Base-by-base conservation (phyloP, 352 stramenopile species). In the Thraustochytrium aureum region DNA sequence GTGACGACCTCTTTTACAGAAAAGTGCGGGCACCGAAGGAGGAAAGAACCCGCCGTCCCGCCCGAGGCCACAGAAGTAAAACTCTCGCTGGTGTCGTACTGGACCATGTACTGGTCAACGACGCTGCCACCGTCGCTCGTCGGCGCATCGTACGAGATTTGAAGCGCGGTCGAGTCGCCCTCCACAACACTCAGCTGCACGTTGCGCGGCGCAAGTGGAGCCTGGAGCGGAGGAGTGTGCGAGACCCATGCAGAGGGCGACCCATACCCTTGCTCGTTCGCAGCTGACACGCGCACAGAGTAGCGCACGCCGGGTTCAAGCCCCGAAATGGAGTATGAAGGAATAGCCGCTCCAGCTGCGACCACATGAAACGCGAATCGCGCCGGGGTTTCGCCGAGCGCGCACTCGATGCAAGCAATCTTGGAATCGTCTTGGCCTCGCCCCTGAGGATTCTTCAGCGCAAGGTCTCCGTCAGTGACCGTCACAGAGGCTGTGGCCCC, bases 61-160 rank as follows among this genome's bases (percentile, higher is more conserved):
- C 84, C 79, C 32, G 81, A 89, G 5, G 85, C 82, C 30, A 86
- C 72, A 2, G 82, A 86, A 10, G 85, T 86, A 76, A 98, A 99
- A 30, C 81, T 87, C 17, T 85, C 72, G 74, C 89, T 83, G 0
- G 87, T 90, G 12, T 92, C 88, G 89, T 95, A 99, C 84, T 98
- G 89, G 6, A 99, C 86, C 69, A 94, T 81, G 76, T 97, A 99
- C 47, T 93, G 88, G 41, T 89, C 88, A 35, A 99, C 87, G 0
- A 89, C 89, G 67, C 93, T 91, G 2, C 91, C 92, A 20, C 93
- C 90, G 52, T 96, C 73, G 64, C 73, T 82, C 5, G 26, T 32
- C 17, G 73, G 62, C 0, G 73, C 10, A 26, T 82, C 62, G 17
- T 98, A 87, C 2, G 81, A 79, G 22, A 98, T 87, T 2, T 88